Evolutionary conservation across 345 rosid species (phyloP).

Genomic region (Corchorus capsularis): DNA sequence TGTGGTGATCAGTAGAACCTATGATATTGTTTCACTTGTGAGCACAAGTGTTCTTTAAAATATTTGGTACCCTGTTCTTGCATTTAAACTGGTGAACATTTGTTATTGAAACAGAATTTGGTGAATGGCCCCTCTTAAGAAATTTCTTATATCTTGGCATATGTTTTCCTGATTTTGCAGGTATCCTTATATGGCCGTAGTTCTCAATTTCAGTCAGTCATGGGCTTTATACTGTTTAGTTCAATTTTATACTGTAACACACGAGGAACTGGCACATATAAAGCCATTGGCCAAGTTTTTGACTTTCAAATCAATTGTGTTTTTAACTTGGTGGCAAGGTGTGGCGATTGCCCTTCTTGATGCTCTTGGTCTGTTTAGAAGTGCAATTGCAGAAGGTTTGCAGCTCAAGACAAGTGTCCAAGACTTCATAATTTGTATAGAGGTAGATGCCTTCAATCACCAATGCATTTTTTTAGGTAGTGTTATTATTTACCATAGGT

Average conservation of each 20-base stretch:
- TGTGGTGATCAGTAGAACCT: not conserved
- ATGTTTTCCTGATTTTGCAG: constrained; percentile 48
- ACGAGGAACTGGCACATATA: constrained; percentile 90
- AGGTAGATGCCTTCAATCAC: constrained; percentile 59
- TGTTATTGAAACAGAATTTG: not conserved
- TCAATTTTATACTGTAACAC: constrained; percentile 86
- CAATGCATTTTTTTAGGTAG: constrained; percentile 16
- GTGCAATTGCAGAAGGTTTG: constrained; percentile 80
- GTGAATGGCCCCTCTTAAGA: not conserved
- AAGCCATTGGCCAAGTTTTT: constrained; percentile 93
- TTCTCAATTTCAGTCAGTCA: constrained; percentile 96
- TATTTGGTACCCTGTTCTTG: not conserved
- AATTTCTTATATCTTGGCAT: constrained; percentile 19
- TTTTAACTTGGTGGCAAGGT: constrained; percentile 99
- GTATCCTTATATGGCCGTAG: constrained; percentile 95
- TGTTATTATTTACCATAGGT: constrained; percentile 12
- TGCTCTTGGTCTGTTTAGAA: constrained; percentile 82
- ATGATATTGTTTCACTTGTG: not conserved
- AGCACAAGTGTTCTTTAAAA: not conserved
- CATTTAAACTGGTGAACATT: not conserved
- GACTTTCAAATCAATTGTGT: constrained; percentile 92
- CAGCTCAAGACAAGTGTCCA: constrained; percentile 90
- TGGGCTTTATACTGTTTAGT: constrained; percentile 98
- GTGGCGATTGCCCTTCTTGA: constrained; percentile 89
- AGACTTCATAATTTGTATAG: constrained; percentile 97